Percentiles rank a stretch among this genome's conserved stretches.
These are phyloP conservation scores for Fusarium torreyae DNA, from an alignment of 2,329 filamentous ascomycete species.

Conservation along the genomic window DNA sequence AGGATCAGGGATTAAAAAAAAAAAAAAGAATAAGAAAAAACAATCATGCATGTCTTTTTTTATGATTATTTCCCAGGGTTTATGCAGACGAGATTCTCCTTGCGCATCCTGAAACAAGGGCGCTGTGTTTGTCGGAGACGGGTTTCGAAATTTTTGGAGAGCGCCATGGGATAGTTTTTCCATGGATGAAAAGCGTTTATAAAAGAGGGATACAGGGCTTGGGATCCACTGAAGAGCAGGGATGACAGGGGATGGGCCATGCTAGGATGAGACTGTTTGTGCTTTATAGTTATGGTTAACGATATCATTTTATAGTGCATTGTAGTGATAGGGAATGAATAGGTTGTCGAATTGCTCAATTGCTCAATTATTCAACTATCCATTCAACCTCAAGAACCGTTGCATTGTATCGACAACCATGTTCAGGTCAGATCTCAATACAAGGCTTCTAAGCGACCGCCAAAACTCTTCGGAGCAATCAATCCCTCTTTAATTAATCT, in stretches of 20 bases:
- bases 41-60: conserved; percentile 7
- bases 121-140: conserved; percentile 28
- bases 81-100: conserved; percentile 12
- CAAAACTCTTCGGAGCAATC: neutral
- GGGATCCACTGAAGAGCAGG: conserved; percentile 21
- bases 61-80: conserved; percentile 1
- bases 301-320: neutral
- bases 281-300: conserved; percentile 9
- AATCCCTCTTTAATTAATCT: conserved; percentile 3
- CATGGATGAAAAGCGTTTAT: conserved; percentile 38
- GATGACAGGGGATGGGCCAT: neutral
- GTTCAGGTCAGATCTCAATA: neutral
- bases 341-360: too few relatives aligned
- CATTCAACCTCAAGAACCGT: too few relatives aligned
- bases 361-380: too few relatives aligned
- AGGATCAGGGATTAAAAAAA: neutral
- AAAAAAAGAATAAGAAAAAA: neutral
- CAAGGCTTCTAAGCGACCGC: neutral
- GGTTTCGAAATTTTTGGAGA: conserved; percentile 32
- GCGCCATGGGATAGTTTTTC: conserved; percentile 35
- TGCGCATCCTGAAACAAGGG: conserved; percentile 38
- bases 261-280: conserved; percentile 8
- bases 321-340: neutral
- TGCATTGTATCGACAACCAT: too few relatives aligned
- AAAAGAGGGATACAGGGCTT: conserved; percentile 5